Conservation (phyloP, 306 rosid species). For the Corylus heterophylla region DNA sequence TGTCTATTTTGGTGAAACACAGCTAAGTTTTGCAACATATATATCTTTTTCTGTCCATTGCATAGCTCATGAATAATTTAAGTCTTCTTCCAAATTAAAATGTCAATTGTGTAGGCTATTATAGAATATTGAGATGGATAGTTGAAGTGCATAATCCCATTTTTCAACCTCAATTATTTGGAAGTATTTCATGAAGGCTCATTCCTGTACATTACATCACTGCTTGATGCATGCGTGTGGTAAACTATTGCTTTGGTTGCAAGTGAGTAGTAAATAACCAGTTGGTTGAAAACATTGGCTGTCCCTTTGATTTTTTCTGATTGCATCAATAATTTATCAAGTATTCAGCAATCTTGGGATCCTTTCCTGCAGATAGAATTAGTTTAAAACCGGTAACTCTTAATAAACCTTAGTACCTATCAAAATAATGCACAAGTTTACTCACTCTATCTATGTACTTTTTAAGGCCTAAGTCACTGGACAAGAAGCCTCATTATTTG, state of each 20-base stretch:
- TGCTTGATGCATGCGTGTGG: background rate
- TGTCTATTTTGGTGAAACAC: too few species aligned
- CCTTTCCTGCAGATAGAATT: slow-evolving; percentile 63
- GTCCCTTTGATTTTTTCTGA: background rate
- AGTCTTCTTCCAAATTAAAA: too few species aligned
- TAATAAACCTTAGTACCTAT: slow-evolving; percentile 1
- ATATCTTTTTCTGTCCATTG: too few species aligned
- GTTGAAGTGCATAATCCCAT: slow-evolving; percentile 14
- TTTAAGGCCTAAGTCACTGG: background rate
- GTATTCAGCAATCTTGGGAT: slow-evolving; percentile 93
- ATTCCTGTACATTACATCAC: background rate
- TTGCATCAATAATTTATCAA: slow-evolving; percentile 43
- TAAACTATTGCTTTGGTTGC: background rate
- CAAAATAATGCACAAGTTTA: background rate
- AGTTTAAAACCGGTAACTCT: slow-evolving; percentile 68
- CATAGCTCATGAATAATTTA: too few species aligned
- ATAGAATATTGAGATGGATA: slow-evolving; percentile 2
- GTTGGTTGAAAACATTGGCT: slow-evolving; percentile 11
- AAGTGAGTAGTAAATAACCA: background rate
- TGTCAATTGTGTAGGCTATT: background rate
- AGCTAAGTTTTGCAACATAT: too few species aligned
- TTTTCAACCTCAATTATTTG: slow-evolving; percentile 23
- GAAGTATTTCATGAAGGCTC: background rate
- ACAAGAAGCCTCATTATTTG: background rate
- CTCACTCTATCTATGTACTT: background rate